A percentile compares a stretch with the other conserved stretches of the same genome.
These are phyloP conservation scores for Thinopyrum elongatum DNA, from an alignment of 176 grass and related monocot genomes.

Conservation along the genomic window DNA sequence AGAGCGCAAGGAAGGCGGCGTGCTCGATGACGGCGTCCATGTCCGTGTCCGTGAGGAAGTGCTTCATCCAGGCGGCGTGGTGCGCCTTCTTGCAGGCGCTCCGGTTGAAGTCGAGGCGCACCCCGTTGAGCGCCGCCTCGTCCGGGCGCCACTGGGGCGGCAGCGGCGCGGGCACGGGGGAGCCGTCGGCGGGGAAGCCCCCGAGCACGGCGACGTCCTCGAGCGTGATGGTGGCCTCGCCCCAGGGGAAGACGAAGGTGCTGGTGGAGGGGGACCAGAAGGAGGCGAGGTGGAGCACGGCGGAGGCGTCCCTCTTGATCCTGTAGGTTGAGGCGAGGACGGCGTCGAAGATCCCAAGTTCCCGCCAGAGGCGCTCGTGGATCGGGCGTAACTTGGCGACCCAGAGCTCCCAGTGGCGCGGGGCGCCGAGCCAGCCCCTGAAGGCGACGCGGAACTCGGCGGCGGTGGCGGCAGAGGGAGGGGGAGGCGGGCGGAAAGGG, in stretches of 20 bases:
- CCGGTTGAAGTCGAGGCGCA: slow-evolving; percentile 72
- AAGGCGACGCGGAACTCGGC: slow-evolving; percentile 66
- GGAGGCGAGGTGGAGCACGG: slow-evolving; percentile 52
- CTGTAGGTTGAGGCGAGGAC: slow-evolving; percentile 65
- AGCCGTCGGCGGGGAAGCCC: slow-evolving; percentile 50
- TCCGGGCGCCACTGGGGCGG: slow-evolving; percentile 50
- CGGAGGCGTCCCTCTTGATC: slow-evolving; percentile 49
- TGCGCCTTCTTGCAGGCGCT: slow-evolving; percentile 94
- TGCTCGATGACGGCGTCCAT: slow-evolving; percentile 56
- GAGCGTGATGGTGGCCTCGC: slow-evolving; percentile 75
- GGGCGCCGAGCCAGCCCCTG: slow-evolving; percentile 64
- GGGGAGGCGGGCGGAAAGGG: slow-evolving; percentile 25
- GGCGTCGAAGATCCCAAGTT: slow-evolving; percentile 66
- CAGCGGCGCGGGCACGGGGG: slow-evolving; percentile 50
- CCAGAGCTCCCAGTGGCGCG: slow-evolving; percentile 77
- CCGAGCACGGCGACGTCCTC: slow-evolving; percentile 63
- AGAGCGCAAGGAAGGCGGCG: slow-evolving; percentile 80
- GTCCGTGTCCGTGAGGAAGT: slow-evolving; percentile 53
- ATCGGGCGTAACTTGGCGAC: slow-evolving; percentile 68
- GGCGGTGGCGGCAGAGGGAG: slow-evolving; percentile 22
- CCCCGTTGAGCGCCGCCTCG: slow-evolving; percentile 52
- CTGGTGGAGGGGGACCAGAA: slow-evolving; percentile 66
- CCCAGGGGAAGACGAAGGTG: slow-evolving; percentile 89
- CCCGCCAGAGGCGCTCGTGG: slow-evolving; percentile 53
- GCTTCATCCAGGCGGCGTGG: slow-evolving; percentile 85